A percentile compares a stretch with the other conserved stretches of the same genome.
Conservation (phyloP, 1,139 yeast species). For the Lodderomyces jiufengensis region DNA sequence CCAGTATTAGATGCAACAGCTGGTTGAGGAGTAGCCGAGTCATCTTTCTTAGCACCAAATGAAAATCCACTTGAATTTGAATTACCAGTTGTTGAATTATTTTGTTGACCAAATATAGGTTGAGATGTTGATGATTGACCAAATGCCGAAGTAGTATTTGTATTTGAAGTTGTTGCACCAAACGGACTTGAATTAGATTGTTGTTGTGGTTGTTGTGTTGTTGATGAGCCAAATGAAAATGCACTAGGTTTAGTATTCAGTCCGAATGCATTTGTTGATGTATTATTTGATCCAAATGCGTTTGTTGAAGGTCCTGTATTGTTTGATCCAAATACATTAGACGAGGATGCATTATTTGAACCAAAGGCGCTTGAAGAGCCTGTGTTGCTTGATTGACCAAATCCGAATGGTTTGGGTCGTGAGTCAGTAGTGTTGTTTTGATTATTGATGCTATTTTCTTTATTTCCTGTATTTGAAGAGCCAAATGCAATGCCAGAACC, state of each 20-base stretch:
- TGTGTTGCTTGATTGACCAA: not conserved
- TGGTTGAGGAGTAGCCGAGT: constrained; percentile 18
- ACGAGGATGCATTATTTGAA: constrained; percentile 7
- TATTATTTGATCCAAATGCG: constrained; percentile 11
- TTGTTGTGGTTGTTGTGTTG: constrained; percentile 3
- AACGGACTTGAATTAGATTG: constrained; percentile 4
- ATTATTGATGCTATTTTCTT: too few relatives aligned
- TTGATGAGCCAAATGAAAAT: constrained; percentile 10
- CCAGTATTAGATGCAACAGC: constrained; percentile 12
- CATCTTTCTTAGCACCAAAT: constrained; percentile 23
- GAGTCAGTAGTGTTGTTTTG: too few relatives aligned
- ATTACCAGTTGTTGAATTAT: constrained; percentile 19
- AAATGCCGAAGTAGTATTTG: constrained; percentile 7
- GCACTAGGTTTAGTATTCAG: constrained; percentile 2
- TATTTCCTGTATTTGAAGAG: too few relatives aligned
- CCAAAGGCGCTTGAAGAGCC: too few relatives aligned
- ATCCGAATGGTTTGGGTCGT: not conserved
- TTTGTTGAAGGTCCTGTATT: not conserved
- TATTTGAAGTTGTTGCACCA: constrained; percentile 6
- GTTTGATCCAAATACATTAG: not conserved
- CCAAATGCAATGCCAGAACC: constrained; percentile 4
- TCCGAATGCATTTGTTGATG: constrained; percentile 1
- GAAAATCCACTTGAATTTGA: constrained; percentile 12
- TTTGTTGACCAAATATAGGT: constrained; percentile 16
- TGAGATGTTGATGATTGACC: not conserved